Base-by-base conservation (phyloP, 306 rosid species). In the Vigna unguiculata region DNA sequence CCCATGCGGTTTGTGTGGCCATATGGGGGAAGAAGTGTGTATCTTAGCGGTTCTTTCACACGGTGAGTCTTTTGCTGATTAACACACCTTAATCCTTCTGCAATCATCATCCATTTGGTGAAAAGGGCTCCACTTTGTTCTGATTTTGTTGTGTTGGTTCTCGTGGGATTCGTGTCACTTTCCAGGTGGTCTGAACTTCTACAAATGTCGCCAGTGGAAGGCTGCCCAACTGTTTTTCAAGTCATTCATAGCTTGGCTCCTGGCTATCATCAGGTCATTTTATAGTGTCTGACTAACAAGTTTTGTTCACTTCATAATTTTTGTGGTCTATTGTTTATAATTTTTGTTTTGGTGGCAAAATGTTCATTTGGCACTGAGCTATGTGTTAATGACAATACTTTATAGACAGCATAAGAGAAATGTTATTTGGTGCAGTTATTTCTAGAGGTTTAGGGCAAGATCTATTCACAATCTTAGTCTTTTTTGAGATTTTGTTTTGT, bases 1-100 rank as follows among this genome's bases (percentile, higher is more conserved):
- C 99, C 97, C 61, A 83, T 87, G 93, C 93, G 91, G 14, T 96
- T 96, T 64, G 98, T 92, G 70, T 96, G 99, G 99, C 97, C 88
- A 22, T 88, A 92, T 74, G 99, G 99, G 15, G 99, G 99, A 51
- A 89, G 88, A 63, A 86, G 81, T 78, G 98, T 96, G 25, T 89
- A 74, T 85, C 90, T 96, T 46, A 86, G 87, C 82, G 99, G 99
- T 66, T 92, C 98, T 71, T 96, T 96, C 84, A 86, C 93, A 13
- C 77, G 93, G 99, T 91, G 77, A 69, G 83, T 72, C 24, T 65
- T 32, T 28, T 46, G 47, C n/a, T 14, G 34, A 57, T 79, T 59
- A 5, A 45, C 16, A 38, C 14, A 38, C 36, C 57, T 74, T 71
- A 25, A 38, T 24, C 74, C 47, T 59, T 51, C 14, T 45, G 46